A percentile compares a stretch with the other conserved stretches of the same genome.
These are phyloP conservation scores for Torrubiella hemipterigena DNA, from an alignment of 2,329 filamentous ascomycete genomes.

Conservation along the genomic window DNA sequence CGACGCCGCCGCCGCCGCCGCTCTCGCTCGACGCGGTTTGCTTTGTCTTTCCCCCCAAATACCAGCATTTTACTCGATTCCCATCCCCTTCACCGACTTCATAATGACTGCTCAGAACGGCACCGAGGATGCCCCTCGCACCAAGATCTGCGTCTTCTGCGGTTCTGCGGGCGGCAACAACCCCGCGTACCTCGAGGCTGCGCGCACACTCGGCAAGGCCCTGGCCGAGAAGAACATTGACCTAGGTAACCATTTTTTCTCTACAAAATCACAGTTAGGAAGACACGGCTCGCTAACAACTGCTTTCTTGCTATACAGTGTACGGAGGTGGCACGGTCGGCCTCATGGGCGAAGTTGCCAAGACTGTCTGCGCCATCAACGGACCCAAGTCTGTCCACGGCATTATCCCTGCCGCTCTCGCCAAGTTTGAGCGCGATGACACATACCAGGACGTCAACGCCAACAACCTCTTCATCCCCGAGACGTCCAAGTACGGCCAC, in stretches of 20 bases:
- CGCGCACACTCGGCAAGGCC: conserved; percentile 58
- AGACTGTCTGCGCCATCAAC: conserved; percentile 70
- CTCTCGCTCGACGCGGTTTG: too few species aligned
- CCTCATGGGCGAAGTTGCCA: conserved; percentile 89
- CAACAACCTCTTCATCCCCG: conserved; percentile 45
- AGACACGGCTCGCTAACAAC: conserved; percentile 7
- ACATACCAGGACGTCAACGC: conserved; percentile 34
- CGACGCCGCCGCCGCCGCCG: too few species aligned
- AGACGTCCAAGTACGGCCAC: conserved; percentile 57
- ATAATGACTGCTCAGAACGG: conserved; percentile 8
- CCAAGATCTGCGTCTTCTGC: conserved; percentile 90
- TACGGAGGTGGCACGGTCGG: conserved; percentile 93
- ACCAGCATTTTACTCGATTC: too few species aligned
- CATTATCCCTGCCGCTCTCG: conserved; percentile 79
- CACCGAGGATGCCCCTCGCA: conserved; percentile 20
- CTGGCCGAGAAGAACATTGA: conserved; percentile 69
- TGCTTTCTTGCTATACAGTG: too few species aligned
- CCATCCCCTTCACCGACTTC: too few species aligned
- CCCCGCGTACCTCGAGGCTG: conserved; percentile 65
- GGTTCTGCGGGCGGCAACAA: conserved; percentile 65
- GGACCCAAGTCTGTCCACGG: conserved; percentile 80
- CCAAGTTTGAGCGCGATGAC: conserved; percentile 62
- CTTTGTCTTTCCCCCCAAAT: too few species aligned
- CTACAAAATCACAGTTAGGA: neutral
- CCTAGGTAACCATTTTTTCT: conserved; percentile 39